A percentile compares a stretch with the other conserved stretches of the same genome.
These are phyloP conservation scores for Yamadazyma pseudoaaseri DNA, from an alignment of 1,139 yeast species.

Conservation along the genomic window DNA sequence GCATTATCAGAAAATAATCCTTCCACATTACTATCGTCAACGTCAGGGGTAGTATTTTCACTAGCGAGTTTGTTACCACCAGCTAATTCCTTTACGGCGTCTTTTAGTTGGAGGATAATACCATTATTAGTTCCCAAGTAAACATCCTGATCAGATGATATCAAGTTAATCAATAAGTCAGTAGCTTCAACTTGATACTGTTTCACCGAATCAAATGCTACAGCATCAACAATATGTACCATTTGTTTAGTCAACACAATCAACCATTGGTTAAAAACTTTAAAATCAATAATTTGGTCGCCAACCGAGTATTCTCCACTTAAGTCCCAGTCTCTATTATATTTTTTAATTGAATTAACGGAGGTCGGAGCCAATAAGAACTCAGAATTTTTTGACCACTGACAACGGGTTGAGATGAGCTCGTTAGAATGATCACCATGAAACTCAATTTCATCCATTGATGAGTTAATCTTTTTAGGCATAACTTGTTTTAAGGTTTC, in stretches of 20 bases:
- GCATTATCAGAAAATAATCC: slow-evolving; percentile 4
- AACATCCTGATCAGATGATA: slow-evolving; percentile 25
- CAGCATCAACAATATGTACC: not conserved
- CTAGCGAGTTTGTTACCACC: slow-evolving; percentile 24
- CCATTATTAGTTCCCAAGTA: slow-evolving; percentile 61
- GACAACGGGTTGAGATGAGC: slow-evolving; percentile 29
- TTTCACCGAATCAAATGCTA: not conserved
- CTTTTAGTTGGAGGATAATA: slow-evolving; percentile 26
- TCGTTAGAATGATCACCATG: slow-evolving; percentile 41
- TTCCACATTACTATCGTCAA: slow-evolving; percentile 12
- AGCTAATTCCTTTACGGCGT: slow-evolving; percentile 18
- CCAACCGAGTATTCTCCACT: slow-evolving; percentile 8
- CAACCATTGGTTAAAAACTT: slow-evolving; percentile 9
- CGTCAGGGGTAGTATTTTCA: slow-evolving; percentile 16
- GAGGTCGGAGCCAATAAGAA: slow-evolving; percentile 45
- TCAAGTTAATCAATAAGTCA: slow-evolving; percentile 17
- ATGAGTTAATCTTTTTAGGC: slow-evolving; percentile 32
- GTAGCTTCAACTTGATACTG: not conserved
- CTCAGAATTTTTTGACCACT: slow-evolving; percentile 52
- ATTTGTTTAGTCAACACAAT: slow-evolving; percentile 13
- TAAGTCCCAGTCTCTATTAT: slow-evolving; percentile 32
- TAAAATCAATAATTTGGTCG: slow-evolving; percentile 14
- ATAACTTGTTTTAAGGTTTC: slow-evolving; percentile 44
- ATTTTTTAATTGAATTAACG: slow-evolving; percentile 31
- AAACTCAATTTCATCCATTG: slow-evolving; percentile 37